Conservation (phyloP, 108 stramenopile genomes). For the Nannochloropsis oceanica region DNA sequence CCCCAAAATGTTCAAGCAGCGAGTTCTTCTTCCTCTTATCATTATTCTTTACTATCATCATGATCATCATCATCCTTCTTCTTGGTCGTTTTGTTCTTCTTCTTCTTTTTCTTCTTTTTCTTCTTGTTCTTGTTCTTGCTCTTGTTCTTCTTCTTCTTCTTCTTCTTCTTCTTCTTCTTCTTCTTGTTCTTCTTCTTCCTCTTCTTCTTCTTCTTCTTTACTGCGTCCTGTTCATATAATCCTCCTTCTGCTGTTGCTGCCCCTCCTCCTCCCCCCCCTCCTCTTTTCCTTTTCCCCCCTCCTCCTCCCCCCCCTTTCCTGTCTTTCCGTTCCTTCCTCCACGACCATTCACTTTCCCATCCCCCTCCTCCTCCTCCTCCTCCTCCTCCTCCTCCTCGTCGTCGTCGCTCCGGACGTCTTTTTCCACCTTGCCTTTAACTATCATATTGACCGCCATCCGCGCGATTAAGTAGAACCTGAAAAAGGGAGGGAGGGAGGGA, state of each 20-base stretch:
- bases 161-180: constrained; percentile 24
- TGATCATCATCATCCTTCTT: too few relatives aligned
- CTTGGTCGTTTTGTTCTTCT: too few relatives aligned
- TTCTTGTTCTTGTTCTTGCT: too few relatives aligned
- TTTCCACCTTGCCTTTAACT: background rate
- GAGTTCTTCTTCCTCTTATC: constrained; percentile 52
- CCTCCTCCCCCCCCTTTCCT: background rate
- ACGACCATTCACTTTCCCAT: too few relatives aligned
- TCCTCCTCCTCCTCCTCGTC: background rate
- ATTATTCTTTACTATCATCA: too few relatives aligned
- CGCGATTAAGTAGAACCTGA: background rate
- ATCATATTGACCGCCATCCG: background rate
- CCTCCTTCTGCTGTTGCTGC: background rate
- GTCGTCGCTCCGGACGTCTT: background rate
- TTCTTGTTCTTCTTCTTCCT: background rate
- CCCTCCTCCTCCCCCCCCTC: background rate
- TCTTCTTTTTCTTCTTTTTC: too few relatives aligned
- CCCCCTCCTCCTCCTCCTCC: too few relatives aligned
- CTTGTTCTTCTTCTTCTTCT: too few relatives aligned
- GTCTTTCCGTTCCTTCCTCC: too few relatives aligned
- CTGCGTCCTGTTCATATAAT: background rate
- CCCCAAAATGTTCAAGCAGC: too few relatives aligned
- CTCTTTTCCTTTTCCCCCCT: background rate
- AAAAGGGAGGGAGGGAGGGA: too few relatives aligned
- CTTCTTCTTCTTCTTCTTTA: constrained; percentile 13